Conservation (phyloP, 1,284 basidiomycete species). For the Cystobasidium pallidum region DNA sequence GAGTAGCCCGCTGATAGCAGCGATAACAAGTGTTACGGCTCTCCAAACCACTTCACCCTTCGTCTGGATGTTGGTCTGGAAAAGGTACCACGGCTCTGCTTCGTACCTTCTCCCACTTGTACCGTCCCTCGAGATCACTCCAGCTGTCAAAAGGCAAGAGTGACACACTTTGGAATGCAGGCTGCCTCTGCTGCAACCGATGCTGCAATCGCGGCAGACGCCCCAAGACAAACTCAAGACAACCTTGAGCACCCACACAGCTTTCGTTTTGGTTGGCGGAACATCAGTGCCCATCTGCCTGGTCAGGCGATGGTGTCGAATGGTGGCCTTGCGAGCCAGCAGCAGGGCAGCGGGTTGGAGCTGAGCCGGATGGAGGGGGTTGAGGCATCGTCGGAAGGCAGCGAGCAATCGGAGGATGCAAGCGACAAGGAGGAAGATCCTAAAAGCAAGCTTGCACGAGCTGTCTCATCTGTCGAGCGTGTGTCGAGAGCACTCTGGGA, state of each 20-base stretch:
- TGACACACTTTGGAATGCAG: slow-evolving; percentile 13
- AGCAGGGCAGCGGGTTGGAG: not conserved
- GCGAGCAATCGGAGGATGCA: not conserved
- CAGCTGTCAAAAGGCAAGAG: not conserved
- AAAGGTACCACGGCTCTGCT: not conserved
- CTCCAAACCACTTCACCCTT: not conserved
- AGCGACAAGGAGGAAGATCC: slow-evolving; percentile 6
- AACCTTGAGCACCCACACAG: not conserved
- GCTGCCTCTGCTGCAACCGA: slow-evolving; percentile 6
- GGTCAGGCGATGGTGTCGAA: slow-evolving; percentile 8
- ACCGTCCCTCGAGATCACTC: not conserved
- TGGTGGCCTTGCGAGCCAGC: not conserved
- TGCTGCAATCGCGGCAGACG: not conserved
- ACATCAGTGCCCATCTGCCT: not conserved
- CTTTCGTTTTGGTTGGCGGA: slow-evolving; percentile 17
- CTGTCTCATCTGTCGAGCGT: not conserved
- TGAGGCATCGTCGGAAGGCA: slow-evolving; percentile 11
- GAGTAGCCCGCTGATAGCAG: not conserved
- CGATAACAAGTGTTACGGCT: not conserved
- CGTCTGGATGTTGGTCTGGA: too few species aligned
- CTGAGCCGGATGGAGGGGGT: slow-evolving; percentile 10
- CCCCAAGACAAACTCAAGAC: not conserved
- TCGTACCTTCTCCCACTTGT: not conserved
- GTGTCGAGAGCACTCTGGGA: not conserved
- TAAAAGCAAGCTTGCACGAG: not conserved